Base-by-base conservation (phyloP, 148 eudicot species). In the Drosera capensis region DNA sequence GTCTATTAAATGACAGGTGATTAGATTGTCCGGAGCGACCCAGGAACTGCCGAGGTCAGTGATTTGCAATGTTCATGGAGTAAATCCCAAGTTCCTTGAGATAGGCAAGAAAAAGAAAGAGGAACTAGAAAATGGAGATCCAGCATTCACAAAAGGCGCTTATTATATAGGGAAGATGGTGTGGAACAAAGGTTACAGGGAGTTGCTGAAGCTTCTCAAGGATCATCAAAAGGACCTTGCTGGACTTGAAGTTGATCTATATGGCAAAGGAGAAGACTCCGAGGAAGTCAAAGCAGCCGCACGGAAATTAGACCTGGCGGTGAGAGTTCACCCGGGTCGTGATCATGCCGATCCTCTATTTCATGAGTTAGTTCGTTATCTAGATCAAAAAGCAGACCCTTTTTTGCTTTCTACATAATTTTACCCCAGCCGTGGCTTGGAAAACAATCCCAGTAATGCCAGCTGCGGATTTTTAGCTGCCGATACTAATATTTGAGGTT, bases 331-430 rank as follows among this genome's bases (percentile, higher is more conserved):
- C 55, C 87, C 82, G 41, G 94, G 96, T n/a, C 69, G 96, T 64
- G 99, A 90, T 73, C 99, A 84, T 52, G 93, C 76, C 14, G 99
- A 90, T 58, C 80, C 95, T 57, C 54, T 78, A 51, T 90, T 90
- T 64, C 95, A 84, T 36, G 79, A 80, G 97, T 88, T 68, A 74
- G 86, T 51, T 63, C n/a, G n/a, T n/a, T n/a, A n/a, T n/a, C n/a
- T n/a, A n/a, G n/a, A n/a, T n/a, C n/a, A n/a, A n/a, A n/a, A n/a
- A n/a, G n/a, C n/a, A n/a, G n/a, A n/a, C n/a, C n/a, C n/a, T n/a
- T n/a, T n/a, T n/a, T n/a, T n/a, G n/a, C n/a, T n/a, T n/a, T n/a
- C n/a, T n/a, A n/a, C n/a, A n/a, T n/a, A n/a, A n/a, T n/a, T n/a
- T n/a, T n/a, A n/a, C n/a, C n/a, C n/a, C n/a, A n/a, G n/a, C n/a